Percentiles rank a stretch among this genome's conserved stretches.
phyloP scores from a whole-genome alignment of 2,329 filamentous ascomycete species.

The Aspergillus neotritici region DNA sequence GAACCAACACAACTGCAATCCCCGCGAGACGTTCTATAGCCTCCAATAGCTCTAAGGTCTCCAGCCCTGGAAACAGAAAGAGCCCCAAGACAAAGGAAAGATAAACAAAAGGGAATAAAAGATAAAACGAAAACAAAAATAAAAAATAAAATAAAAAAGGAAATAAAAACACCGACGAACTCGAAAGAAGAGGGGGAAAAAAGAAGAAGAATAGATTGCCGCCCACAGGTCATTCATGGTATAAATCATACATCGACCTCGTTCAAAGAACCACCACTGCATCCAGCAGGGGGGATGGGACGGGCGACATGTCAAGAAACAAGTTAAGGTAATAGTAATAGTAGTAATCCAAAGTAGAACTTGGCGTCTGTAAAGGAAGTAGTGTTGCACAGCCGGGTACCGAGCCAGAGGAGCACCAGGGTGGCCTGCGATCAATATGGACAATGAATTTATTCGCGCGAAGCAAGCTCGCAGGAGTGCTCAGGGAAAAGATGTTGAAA shows the following conservation, averaged over 20 bases:
- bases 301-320: neutral
- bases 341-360: too few relatives aligned
- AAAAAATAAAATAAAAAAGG: too few relatives aligned
- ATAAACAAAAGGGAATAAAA: conserved; percentile 5
- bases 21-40: conserved; percentile 12
- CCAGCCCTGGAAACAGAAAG: conserved; percentile 13
- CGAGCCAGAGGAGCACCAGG: conserved; percentile 8
- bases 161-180: too few relatives aligned
- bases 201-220: neutral
- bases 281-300: neutral
- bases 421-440: conserved; percentile 15
- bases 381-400: conserved; percentile 2
- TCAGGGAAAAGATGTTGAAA: conserved; percentile 5
- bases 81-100: conserved; percentile 6
- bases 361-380: too few relatives aligned
- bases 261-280: too few relatives aligned
- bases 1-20: neutral
- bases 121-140: neutral
- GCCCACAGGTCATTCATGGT: too few relatives aligned
- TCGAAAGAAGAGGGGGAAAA: conserved; percentile 4
- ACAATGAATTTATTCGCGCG: conserved; percentile 14
- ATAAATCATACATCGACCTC: too few relatives aligned
- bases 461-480: conserved; percentile 12
- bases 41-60: conserved; percentile 8
- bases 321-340: too few relatives aligned